Conservation (phyloP, 2,329 filamentous ascomycete genomes). For the Aspergillus melleus region DNA sequence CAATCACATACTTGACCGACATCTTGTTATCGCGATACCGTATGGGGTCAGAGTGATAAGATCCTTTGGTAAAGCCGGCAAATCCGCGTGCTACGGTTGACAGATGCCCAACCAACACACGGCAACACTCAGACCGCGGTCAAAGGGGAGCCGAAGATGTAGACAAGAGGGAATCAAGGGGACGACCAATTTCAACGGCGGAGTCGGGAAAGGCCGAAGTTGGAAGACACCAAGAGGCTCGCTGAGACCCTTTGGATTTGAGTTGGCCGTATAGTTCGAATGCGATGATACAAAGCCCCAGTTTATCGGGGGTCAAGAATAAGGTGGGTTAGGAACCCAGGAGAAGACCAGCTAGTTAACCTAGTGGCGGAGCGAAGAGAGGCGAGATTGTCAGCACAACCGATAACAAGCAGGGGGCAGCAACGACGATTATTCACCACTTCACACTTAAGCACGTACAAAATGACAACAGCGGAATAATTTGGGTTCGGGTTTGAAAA, state of each 20-base stretch:
- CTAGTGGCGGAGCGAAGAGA: neutral
- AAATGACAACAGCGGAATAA: neutral
- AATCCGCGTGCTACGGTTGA: neutral
- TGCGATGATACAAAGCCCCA: too few species aligned
- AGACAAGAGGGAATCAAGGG: neutral
- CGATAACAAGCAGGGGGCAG: neutral
- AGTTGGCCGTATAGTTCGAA: neutral
- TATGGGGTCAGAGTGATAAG: neutral
- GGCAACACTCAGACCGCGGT: neutral
- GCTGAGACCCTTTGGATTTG: neutral
- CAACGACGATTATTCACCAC: neutral
- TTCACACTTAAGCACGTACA: neutral
- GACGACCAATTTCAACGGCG: neutral
- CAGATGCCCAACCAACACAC: neutral
- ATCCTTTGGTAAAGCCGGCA: neutral
- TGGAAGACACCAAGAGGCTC: neutral
- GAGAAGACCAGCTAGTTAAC: too few species aligned
- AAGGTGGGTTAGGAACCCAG: neutral
- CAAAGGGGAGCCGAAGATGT: neutral
- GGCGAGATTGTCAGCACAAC: neutral
- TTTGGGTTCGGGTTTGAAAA: too few species aligned
- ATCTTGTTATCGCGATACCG: slow-evolving; percentile 24
- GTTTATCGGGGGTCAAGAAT: too few species aligned
- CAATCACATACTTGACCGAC: slow-evolving; percentile 43
- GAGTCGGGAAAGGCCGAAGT: neutral